Evolutionary conservation across 352 stramenopile species (phyloP), one percentile per base, ranked within the genome.

Genomic region (Phytophthora capsici): DNA sequence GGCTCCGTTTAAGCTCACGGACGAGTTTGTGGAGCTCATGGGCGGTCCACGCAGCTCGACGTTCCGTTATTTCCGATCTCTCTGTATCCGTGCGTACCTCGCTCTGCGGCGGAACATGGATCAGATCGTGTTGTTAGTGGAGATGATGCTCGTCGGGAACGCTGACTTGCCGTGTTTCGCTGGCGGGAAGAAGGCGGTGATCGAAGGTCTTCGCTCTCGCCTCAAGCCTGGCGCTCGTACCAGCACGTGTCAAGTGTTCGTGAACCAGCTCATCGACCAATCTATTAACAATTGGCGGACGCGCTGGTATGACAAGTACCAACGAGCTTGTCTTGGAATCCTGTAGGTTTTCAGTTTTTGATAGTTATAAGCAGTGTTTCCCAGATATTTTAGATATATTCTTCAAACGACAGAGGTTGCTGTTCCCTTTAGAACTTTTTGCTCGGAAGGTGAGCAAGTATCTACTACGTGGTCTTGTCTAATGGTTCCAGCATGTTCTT

Each of bases 1-100:
- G n/a, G 96, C 97, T 19, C 96, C 97, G 0, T 99, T 99, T 78
- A 99, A 99, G 75, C 86, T 99, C 19, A 99, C 97, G 12, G 75
- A 94, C 44, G 96, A 99, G 56, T 98, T 98, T 64, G 91, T 99
- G 4, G 89, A 98, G 59, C 75, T 99, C 7, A 94, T 99, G 88
- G 97, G 95, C 50, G 97, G 97, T 8, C 84, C 93, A 0, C 79
- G 97, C 26, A 98, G 88, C 37, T 84, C 84, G 1, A 92, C 88
- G 2, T 99, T 99, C 75, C 78, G 90, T 14, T 97, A 96, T 51
- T 99, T 99, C 75, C 84, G 95, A 14, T 94, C 96, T 48, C 82
- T 99, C 32, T 99, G 96, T 69, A 97, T 98, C 60, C 90, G 94
- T 37, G 94, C 94, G 8, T 99, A 98, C 66, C 83, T 99, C 52